A percentile compares a stretch with the other conserved stretches of the same genome.
phyloP scores from a whole-genome alignment of 345 rosid species.

The Noccaea bulbosa region DNA sequence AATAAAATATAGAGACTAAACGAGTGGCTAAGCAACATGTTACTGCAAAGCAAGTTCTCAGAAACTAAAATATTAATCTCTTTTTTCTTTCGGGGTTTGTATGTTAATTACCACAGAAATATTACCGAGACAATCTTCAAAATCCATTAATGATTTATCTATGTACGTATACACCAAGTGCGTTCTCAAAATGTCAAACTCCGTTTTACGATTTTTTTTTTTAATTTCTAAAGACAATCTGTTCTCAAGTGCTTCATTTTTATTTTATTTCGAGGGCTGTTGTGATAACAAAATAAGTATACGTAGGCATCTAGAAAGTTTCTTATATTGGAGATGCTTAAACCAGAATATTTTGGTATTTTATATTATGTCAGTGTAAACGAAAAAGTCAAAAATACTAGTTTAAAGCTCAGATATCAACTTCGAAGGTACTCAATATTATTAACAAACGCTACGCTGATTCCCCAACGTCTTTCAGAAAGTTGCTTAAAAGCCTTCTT shows the following conservation, averaged over 20 bases:
- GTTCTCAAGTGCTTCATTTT: not conserved
- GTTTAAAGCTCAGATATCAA: slow-evolving; percentile 42
- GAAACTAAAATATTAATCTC: not conserved
- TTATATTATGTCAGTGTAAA: slow-evolving; percentile 7
- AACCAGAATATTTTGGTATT: slow-evolving; percentile 14
- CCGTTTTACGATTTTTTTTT: not conserved
- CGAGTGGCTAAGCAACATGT: slow-evolving; percentile 40
- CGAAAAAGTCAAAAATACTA: slow-evolving; percentile 33
- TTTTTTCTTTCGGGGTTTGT: not conserved
- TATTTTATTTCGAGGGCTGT: slow-evolving; percentile 1
- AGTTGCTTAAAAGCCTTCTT: slow-evolving; percentile 49
- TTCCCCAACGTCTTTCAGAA: slow-evolving; percentile 43
- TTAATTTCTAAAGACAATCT: too few species aligned
- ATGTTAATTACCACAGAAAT: not conserved
- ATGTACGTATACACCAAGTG: not conserved
- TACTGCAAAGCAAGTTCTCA: slow-evolving; percentile 33
- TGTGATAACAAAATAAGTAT: not conserved
- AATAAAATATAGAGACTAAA: slow-evolving; percentile 2
- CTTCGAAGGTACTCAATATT: slow-evolving; percentile 49
- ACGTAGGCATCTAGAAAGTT: slow-evolving; percentile 12
- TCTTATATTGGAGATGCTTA: slow-evolving; percentile 25
- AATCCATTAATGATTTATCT: not conserved
- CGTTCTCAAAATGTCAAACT: slow-evolving; percentile 4
- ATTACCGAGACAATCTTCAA: not conserved
- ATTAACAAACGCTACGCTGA: slow-evolving; percentile 50